Percentiles rank a stretch among this genome's conserved stretches.
These are phyloP conservation scores for Leccinum barrowsii DNA, from an alignment of 768 basidiomycete species.

Conservation along the genomic window DNA sequence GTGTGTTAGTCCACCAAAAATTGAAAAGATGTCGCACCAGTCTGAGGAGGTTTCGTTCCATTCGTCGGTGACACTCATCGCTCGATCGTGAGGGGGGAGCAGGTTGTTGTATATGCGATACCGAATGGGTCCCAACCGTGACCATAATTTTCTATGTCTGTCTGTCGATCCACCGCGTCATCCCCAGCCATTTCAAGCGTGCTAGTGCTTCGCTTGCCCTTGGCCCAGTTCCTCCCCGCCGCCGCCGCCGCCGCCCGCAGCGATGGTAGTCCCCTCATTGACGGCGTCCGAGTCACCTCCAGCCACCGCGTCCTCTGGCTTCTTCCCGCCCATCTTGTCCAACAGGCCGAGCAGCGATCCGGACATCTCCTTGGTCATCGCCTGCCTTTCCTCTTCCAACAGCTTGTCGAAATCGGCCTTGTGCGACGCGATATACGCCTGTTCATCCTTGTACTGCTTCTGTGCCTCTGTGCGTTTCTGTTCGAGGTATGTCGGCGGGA, in stretches of 20 bases:
- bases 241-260: neutral
- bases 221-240: neutral
- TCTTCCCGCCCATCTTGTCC: conserved; percentile 25
- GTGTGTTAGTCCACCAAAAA: neutral
- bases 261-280: neutral
- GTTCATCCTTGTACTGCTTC: conserved; percentile 48
- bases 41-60: neutral
- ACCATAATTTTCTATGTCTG: neutral
- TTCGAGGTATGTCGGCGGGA: conserved; percentile 50
- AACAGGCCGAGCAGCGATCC: conserved; percentile 37
- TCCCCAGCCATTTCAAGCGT: neutral
- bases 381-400: conserved; percentile 51
- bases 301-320: neutral
- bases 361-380: conserved; percentile 45
- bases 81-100: neutral
- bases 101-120: neutral
- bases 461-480: conserved; percentile 51
- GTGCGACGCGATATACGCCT: conserved; percentile 48
- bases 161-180: neutral
- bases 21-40: neutral
- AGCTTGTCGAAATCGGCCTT: conserved; percentile 47
- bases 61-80: neutral
- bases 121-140: neutral
- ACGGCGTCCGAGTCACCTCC: neutral
- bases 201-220: neutral